phyloP scores from a whole-genome alignment of 441 rosid species.

The Arabidopsis lyrata region DNA sequence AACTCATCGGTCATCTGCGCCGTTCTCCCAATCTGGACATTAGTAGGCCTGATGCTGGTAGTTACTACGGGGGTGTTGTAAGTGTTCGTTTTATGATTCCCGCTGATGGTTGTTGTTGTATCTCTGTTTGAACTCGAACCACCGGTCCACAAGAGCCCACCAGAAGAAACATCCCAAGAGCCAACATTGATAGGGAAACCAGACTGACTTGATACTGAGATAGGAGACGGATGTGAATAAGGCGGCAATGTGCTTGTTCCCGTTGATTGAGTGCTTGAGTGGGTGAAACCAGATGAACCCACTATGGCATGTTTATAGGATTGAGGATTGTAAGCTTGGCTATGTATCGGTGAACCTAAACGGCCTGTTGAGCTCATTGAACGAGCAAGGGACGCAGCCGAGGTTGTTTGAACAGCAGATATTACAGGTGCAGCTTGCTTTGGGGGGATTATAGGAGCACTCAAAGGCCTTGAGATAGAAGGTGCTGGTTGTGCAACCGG shows the following conservation, averaged over 20 bases:
- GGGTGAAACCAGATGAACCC: constrained; percentile 50
- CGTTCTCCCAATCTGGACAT: constrained; percentile 50
- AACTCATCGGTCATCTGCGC: constrained; percentile 73
- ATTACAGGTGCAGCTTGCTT: constrained; percentile 55
- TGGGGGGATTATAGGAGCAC: constrained; percentile 76
- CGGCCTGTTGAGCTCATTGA: constrained; percentile 85
- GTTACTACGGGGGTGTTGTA: constrained; percentile 24
- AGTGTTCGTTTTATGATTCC: constrained; percentile 24
- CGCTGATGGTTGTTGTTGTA: constrained; percentile 24
- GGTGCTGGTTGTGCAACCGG: constrained; percentile 45
- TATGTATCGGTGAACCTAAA: constrained; percentile 59
- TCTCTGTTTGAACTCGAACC: constrained; percentile 31
- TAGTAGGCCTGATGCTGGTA: background rate
- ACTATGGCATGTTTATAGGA: constrained; percentile 85
- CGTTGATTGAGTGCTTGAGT: constrained; percentile 52
- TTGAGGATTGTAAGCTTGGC: constrained; percentile 67
- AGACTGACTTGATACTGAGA: constrained; percentile 50
- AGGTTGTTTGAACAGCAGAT: constrained; percentile 65
- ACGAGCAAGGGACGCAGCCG: constrained; percentile 62
- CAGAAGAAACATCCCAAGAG: constrained; percentile 40
- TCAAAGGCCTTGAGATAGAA: constrained; percentile 75
- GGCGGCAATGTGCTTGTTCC: constrained; percentile 56
- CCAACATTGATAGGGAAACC: constrained; percentile 56
- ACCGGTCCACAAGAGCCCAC: constrained; percentile 71
- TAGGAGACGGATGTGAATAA: constrained; percentile 51